A percentile compares a stretch with the other conserved stretches of the same genome.
These are phyloP conservation scores for Rhodotorula mucilaginosa DNA, from an alignment of 1,284 basidiomycete genomes.

Conservation along the genomic window DNA sequence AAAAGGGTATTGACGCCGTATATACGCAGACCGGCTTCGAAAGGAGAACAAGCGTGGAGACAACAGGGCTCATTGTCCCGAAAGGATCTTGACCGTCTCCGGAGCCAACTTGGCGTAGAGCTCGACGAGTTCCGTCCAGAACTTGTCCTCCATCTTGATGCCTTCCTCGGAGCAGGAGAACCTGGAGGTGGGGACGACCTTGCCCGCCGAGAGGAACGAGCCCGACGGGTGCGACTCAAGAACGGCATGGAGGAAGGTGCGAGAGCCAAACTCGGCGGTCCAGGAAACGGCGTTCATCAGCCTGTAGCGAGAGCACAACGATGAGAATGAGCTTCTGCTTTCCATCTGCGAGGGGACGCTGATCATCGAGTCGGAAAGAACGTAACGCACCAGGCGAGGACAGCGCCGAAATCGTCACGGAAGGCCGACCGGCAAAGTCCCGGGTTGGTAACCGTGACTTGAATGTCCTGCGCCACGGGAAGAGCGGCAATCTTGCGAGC, in stretches of 20 bases:
- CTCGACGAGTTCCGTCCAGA: conserved; percentile 27
- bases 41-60: too few species aligned
- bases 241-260: conserved; percentile 19
- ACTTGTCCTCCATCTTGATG: conserved; percentile 8
- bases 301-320: neutral
- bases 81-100: neutral
- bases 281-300: neutral
- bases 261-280: conserved; percentile 10
- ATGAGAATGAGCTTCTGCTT: neutral
- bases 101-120: conserved; percentile 19
- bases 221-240: neutral
- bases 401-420: conserved; percentile 1
- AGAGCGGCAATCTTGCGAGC: conserved; percentile 30
- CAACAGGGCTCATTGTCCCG: neutral
- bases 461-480: conserved; percentile 11
- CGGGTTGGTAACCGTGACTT: conserved; percentile 41
- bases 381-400: neutral
- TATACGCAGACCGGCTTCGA: too few species aligned
- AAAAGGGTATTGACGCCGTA: too few species aligned
- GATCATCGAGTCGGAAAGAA: neutral
- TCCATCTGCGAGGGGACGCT: too few species aligned
- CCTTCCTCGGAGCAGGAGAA: conserved; percentile 16
- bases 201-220: neutral
- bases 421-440: conserved; percentile 38
- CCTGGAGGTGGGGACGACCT: neutral